Percentiles rank a stretch among this genome's conserved stretches.
Evolutionary conservation across 1,139 yeast genomes (phyloP).

Genomic region (Trichomonascaceae sp.): DNA sequence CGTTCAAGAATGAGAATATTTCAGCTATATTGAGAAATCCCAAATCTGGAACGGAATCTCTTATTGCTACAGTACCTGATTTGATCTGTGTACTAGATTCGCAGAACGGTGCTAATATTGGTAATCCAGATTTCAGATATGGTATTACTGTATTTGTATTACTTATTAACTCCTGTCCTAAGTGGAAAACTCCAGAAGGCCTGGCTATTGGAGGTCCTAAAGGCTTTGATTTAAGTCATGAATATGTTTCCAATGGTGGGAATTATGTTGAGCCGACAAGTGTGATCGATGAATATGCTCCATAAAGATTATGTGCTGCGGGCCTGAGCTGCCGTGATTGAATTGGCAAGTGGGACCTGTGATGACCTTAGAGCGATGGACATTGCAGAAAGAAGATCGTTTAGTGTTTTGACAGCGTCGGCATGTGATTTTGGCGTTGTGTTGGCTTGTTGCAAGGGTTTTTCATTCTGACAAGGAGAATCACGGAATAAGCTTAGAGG

Average conservation of each 20-base stretch:
- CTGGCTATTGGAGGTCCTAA: constrained; percentile 40
- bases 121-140: constrained; percentile 44
- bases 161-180: constrained; percentile 37
- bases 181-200: constrained; percentile 36
- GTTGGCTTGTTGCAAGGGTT: neutral
- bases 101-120: constrained; percentile 43
- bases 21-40: constrained; percentile 28
- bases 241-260: constrained; percentile 36
- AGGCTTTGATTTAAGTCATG: constrained; percentile 35
- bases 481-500: neutral
- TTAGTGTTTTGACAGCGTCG: neutral
- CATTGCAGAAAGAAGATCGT: neutral
- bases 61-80: constrained; percentile 42
- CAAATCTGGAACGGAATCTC: constrained; percentile 22
- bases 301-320: neutral
- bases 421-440: neutral
- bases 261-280: constrained; percentile 33
- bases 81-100: constrained; percentile 40
- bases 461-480: neutral
- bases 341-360: neutral
- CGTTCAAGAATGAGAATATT: constrained; percentile 45
- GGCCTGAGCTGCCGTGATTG: neutral
- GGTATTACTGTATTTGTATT: constrained; percentile 40
- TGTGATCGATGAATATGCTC: constrained; percentile 38
- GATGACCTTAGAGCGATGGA: neutral